A percentile compares a stretch with the other conserved stretches of the same genome.
Evolutionary conservation across 2,329 filamentous ascomycete species (phyloP).

Genomic region (Phyllosticta citrichinensis): DNA sequence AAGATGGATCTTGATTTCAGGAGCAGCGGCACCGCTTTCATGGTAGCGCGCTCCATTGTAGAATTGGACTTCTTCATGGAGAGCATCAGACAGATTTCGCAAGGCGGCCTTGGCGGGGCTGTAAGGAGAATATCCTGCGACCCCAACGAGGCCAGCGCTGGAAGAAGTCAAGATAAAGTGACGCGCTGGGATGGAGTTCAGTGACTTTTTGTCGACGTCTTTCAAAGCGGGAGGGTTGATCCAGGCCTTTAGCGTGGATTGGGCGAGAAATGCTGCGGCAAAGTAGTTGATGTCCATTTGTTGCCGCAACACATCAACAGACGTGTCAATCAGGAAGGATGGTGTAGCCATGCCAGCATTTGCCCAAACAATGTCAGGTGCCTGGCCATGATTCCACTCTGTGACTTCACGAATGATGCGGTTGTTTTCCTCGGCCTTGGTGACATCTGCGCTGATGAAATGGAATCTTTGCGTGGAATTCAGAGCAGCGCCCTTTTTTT

Average conservation of each 20-base stretch:
- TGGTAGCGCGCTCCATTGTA: constrained; percentile 58
- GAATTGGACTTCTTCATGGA: constrained; percentile 73
- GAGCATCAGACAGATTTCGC: constrained; percentile 68
- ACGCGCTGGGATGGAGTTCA: constrained; percentile 25
- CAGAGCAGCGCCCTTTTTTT: constrained; percentile 57
- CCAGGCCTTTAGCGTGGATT: constrained; percentile 69
- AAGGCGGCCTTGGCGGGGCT: constrained; percentile 77
- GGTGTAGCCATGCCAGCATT: constrained; percentile 68
- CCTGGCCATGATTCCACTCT: constrained; percentile 62
- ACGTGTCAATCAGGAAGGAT: constrained; percentile 65
- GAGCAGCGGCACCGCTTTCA: constrained; percentile 15
- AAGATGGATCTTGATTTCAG: constrained; percentile 67
- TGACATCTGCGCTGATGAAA: constrained; percentile 75
- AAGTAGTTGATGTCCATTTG: constrained; percentile 95
- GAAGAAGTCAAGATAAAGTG: constrained; percentile 87
- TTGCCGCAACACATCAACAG: constrained; percentile 53
- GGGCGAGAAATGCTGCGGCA: constrained; percentile 75
- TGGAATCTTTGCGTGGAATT: constrained; percentile 67
- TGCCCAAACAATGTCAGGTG: constrained; percentile 86
- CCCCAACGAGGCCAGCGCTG: constrained; percentile 60
- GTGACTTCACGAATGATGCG: constrained; percentile 62
- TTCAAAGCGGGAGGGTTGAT: constrained; percentile 27
- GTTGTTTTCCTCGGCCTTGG: constrained; percentile 56
- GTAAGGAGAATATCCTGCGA: constrained; percentile 78
- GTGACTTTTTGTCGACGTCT: background rate